Conservation (phyloP, 345 rosid genomes). For the Populus deltoides region DNA sequence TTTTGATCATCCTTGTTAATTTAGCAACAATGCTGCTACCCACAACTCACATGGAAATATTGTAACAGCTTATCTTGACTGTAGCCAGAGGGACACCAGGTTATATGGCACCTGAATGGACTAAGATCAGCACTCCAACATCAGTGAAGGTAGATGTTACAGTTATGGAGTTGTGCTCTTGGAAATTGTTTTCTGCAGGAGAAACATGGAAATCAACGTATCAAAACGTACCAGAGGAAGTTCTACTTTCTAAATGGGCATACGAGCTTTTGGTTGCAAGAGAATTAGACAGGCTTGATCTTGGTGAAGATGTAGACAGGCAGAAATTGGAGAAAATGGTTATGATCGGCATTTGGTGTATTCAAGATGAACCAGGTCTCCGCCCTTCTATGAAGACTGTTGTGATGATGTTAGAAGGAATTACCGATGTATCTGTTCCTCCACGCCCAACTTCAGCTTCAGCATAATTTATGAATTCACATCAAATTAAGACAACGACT, state of each 20-base stretch:
- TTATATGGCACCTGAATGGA: slow-evolving; percentile 30
- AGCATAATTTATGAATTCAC: no score
- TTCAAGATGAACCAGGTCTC: slow-evolving; percentile 24
- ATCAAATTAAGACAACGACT: neutral
- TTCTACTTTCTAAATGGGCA: neutral
- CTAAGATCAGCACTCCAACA: slow-evolving; percentile 3
- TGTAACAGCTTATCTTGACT: no score
- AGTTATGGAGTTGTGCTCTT: slow-evolving; percentile 22
- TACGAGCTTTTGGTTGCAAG: neutral
- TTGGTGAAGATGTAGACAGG: slow-evolving; percentile 5
- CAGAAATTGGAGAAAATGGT: slow-evolving; percentile 23
- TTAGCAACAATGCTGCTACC: no score
- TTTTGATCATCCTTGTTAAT: no score
- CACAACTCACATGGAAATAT: no score
- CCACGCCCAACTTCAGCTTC: slow-evolving; percentile 6
- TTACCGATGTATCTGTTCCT: slow-evolving; percentile 9
- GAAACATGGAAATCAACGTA: slow-evolving; percentile 7
- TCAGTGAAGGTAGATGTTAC: slow-evolving; percentile 25
- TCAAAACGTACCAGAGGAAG: neutral
- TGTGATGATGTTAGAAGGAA: slow-evolving; percentile 25
- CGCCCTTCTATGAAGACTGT: slow-evolving; percentile 24
- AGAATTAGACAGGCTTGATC: slow-evolving; percentile 1
- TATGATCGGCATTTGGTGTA: slow-evolving; percentile 16
- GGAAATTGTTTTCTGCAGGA: slow-evolving; percentile 22
- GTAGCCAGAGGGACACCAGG: slow-evolving; percentile 34